phyloP scores from a whole-genome alignment of 352 stramenopile genomes.

The Phytophthora boehmeriae region DNA sequence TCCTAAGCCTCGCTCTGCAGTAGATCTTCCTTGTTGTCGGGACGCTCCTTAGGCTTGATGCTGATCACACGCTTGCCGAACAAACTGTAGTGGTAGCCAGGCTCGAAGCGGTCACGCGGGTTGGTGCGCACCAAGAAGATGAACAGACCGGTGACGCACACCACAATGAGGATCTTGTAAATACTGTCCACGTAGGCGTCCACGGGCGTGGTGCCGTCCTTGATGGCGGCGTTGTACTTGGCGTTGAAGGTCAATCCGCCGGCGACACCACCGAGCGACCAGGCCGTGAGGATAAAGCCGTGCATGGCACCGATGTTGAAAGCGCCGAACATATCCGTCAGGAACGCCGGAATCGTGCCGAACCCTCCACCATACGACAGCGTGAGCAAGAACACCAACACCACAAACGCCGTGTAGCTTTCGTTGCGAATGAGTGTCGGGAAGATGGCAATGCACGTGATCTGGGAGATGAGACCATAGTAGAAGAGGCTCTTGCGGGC shows the following conservation, averaged over 20 bases:
- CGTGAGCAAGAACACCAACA: constrained; percentile 71
- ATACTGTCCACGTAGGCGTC: constrained; percentile 78
- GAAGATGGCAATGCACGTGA: constrained; percentile 67
- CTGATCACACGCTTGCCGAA: constrained; percentile 68
- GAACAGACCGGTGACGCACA: constrained; percentile 63
- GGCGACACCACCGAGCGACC: constrained; percentile 73
- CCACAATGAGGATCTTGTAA: constrained; percentile 73
- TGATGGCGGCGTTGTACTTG: constrained; percentile 48
- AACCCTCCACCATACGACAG: constrained; percentile 76
- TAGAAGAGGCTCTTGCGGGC: constrained; percentile 66
- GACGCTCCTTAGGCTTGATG: constrained; percentile 54
- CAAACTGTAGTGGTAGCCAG: constrained; percentile 73
- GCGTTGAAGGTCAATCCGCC: constrained; percentile 77
- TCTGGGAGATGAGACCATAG: constrained; percentile 65
- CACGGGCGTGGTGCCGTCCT: constrained; percentile 33
- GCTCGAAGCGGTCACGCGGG: constrained; percentile 67
- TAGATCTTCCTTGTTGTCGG: constrained; percentile 28
- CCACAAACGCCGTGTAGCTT: constrained; percentile 59
- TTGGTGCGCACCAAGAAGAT: constrained; percentile 80
- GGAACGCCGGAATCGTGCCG: constrained; percentile 73
- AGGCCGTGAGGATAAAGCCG: constrained; percentile 77
- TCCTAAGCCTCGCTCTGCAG: constrained; percentile 26
- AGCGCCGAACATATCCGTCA: constrained; percentile 87
- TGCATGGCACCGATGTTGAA: constrained; percentile 87
- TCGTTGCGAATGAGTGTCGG: constrained; percentile 63